Base-by-base conservation (phyloP, 768 basidiomycete species). In the Rhodotorula graminis region DNA sequence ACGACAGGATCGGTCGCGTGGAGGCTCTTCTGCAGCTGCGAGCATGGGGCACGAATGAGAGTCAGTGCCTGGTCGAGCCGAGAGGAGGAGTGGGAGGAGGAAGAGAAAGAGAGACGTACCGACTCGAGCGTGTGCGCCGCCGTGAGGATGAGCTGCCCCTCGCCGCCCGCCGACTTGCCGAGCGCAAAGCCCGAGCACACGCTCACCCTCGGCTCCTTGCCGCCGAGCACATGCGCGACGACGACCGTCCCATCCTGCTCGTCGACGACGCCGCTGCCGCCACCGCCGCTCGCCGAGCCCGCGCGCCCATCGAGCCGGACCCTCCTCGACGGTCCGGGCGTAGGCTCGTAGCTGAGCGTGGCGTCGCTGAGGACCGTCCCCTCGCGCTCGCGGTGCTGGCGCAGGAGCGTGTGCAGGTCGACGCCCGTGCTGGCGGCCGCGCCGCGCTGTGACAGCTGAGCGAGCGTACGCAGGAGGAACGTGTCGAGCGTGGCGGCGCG, bases 161-260 rank as follows among this genome's bases (percentile, higher is more conserved):
- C 61, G 3, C 60, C 57, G 14, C 31, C n/a, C 18, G 76, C 67
- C 83, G 18, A 27, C 37, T n/a, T 31, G 18, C 84, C 82, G 62
- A 89, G 74, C 11, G 83, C 84, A 79, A 89, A 89, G 5, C 86
- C 88, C 27, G 87, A 87, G 55, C 84, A 86, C 21, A 87, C 77
- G 7, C 84, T 82, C 37, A 88, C 64, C 4, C 25, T n/a, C 0
- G 67, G n/a, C 0, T 64, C 58, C 4, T 16, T 70, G 23, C 80
- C 79, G 49, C 81, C 81, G 11, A 82, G 79, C 59, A 85, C 85
- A 72, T 89, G 87, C 19, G 85, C 87, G 42, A 89, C 82, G 56
- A 86, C 79, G 23, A 85, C 82, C 2, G 86, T 80, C 31, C 82
- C 82, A 65, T 71, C 70, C 58, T 75, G 74, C 61, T 78, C 79